Evolutionary conservation across 768 basidiomycete genomes (phyloP).

Genomic region (Kwoniella europaea): DNA sequence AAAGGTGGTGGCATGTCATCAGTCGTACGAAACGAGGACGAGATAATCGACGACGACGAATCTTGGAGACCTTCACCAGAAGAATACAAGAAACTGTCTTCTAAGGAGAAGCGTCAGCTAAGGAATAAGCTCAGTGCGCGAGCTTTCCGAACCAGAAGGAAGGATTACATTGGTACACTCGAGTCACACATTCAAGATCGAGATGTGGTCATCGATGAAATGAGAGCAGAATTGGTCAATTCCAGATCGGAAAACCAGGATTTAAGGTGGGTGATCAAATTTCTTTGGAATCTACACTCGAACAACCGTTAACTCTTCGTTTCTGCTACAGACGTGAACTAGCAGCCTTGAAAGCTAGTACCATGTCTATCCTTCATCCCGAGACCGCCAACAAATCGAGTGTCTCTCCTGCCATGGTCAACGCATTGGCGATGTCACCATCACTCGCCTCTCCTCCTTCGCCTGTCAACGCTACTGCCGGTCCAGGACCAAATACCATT

Average conservation of each 20-base stretch:
- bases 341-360: constrained; percentile 57
- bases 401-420: constrained; percentile 36
- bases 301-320: background rate
- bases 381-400: constrained; percentile 38
- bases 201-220: constrained; percentile 84
- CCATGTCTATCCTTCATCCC: constrained; percentile 50
- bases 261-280: constrained; percentile 59
- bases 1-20: constrained; percentile 57
- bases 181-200: constrained; percentile 92
- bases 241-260: constrained; percentile 81
- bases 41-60: constrained; percentile 56
- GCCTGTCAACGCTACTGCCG: constrained; percentile 28
- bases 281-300: constrained; percentile 19
- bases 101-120: constrained; percentile 94
- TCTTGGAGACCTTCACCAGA: constrained; percentile 66
- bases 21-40: constrained; percentile 54
- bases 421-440: constrained; percentile 33
- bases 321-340: constrained; percentile 55
- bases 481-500: constrained; percentile 38
- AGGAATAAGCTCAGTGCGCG: constrained; percentile 95
- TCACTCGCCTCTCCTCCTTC: constrained; percentile 11
- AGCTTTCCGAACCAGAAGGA: constrained; percentile 91
- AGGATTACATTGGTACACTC: constrained; percentile 94
- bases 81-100: constrained; percentile 91
- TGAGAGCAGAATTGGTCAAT: constrained; percentile 79